Base-by-base conservation (phyloP, 176 grass and related monocot species). In the Coix lacrymajobi region DNA sequence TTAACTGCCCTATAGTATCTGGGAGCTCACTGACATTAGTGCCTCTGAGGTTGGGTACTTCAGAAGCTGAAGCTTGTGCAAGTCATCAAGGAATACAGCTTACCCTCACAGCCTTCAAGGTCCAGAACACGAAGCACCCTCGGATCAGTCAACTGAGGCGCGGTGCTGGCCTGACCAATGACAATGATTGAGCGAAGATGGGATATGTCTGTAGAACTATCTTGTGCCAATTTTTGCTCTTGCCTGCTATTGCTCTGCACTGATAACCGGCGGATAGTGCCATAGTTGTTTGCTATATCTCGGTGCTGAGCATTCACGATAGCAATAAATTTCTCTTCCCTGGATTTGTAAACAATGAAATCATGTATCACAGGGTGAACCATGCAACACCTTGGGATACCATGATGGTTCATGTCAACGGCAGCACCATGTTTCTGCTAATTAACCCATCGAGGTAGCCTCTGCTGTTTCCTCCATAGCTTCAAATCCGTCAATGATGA, bases 321-420 rank as follows among this genome's bases (percentile, higher is more conserved):
- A 71, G 80, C 60, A 48, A 78, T 58, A 71, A 88, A 84, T 11
- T 88, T 84, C 22, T 88, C 86, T 63, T 88, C 78, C 25, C 77
- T 62, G 32, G 86, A 78, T 49, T 84, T 88, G 45, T 19, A 30
- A 20, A 79, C 58, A 68, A 88, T 71, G 29, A 88, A 77, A 45
- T 84, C 73, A 11, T 84, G 86, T 31, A 88, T 88, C 43, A 88
- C 71, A 12, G 57, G 61, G 51, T 88, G 86, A 76, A 88, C 49
- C 37, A 1, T 36, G 63, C 64, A 84, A 22, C 16, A 22, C 17
- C 54, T 78, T 45, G 62, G 31, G 37, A 22, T 77, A 20, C 58
- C 75, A 84, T 78, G 40, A 71, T 78, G 16, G 5, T 71, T 73
- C 32, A 84, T 52, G 24, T 24, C 40, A 46, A 32, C 44, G 63